Base-by-base conservation (phyloP, 2,329 filamentous ascomycete species). In the Orbilia javanica region DNA sequence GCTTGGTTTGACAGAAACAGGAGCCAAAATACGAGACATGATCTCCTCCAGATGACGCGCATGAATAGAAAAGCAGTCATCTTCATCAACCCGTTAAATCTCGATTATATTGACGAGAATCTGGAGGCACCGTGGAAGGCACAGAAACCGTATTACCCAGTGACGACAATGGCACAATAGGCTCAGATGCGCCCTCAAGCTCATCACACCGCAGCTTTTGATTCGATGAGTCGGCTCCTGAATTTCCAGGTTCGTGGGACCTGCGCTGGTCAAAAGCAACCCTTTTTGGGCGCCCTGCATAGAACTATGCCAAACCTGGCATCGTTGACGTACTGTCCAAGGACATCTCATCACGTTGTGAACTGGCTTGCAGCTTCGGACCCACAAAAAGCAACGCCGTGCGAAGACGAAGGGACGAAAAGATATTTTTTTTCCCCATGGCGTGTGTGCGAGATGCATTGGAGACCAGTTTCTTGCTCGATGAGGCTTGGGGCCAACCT, bases 291-390 rank as follows among this genome's bases (percentile, higher is more conserved):
- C 42, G 31, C 52, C 48, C 48, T 71, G 73, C 73, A 77, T 66
- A 46, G 27, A 22, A 62, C 73, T 65, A 66, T 65, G n/a, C 73
- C 66, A 7, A 29, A 57, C 57, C 66, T 71, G 73, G 73, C 44
- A 42, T 44, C 48, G 50, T 77, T 77, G 73, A 77, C 73, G 73
- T 77, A 77, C 71, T 69, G 46, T 76, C 50, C 64, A 63, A 73
- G 72, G 62, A 62, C 73, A 77, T 77, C 73, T 77, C 73, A 77
- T 77, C 73, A 77, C 73, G 39, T 48, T 66, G 73, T 77, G 73
- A 77, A 70, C 73, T 77, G 73, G 73, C 73, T 77, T 77, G 73
- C 73, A 71, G 64, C 62, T 34, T 63, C 60, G 53, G 55, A 42
- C 55, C 66, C 73, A 63, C 69, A 77, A 77, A 76, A 66, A 66